Evolutionary conservation across 805 yeast genomes (phyloP).

Genomic region (Starmera quercuum): DNA sequence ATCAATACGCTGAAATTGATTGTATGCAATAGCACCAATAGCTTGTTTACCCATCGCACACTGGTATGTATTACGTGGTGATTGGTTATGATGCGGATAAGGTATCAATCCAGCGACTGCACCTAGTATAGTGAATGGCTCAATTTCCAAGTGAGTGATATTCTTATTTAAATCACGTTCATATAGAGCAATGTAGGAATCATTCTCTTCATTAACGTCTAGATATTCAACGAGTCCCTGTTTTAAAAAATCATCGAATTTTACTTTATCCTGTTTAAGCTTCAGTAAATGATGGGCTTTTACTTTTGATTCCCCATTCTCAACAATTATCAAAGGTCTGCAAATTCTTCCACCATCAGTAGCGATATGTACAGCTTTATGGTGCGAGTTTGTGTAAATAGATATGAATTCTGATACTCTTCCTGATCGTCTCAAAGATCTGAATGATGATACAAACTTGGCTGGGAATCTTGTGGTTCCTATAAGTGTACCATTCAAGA

Average conservation of each 20-base stretch:
- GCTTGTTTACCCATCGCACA: slow-evolving; percentile 99
- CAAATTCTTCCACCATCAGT: slow-evolving; percentile 99
- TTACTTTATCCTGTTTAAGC: slow-evolving; percentile 62
- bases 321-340: slow-evolving; percentile 88
- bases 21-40: slow-evolving; percentile 98
- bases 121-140: slow-evolving; percentile 87
- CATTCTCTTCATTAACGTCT: slow-evolving; percentile 97
- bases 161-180: slow-evolving; percentile 52
- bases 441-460: slow-evolving; percentile 72
- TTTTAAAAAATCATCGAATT: slow-evolving; percentile 83
- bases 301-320: slow-evolving; percentile 63
- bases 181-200: slow-evolving; percentile 84
- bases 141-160: slow-evolving; percentile 89
- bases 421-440: slow-evolving; percentile 77
- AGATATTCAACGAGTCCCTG: slow-evolving; percentile 89
- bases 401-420: slow-evolving; percentile 86
- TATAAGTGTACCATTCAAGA: slow-evolving; percentile 87
- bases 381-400: slow-evolving; percentile 83
- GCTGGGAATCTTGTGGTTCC: slow-evolving; percentile 86
- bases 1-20: slow-evolving; percentile 92
- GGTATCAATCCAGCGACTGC: slow-evolving; percentile 93
- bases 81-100: slow-evolving; percentile 87
- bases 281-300: slow-evolving; percentile 58
- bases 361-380: slow-evolving; percentile 91
- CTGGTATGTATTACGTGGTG: slow-evolving; percentile 88